A percentile compares a stretch with the other conserved stretches of the same genome.
These are phyloP conservation scores for Penicillium odoratum DNA, from an alignment of 495 filamentous ascomycete species.

Conservation along the genomic window DNA sequence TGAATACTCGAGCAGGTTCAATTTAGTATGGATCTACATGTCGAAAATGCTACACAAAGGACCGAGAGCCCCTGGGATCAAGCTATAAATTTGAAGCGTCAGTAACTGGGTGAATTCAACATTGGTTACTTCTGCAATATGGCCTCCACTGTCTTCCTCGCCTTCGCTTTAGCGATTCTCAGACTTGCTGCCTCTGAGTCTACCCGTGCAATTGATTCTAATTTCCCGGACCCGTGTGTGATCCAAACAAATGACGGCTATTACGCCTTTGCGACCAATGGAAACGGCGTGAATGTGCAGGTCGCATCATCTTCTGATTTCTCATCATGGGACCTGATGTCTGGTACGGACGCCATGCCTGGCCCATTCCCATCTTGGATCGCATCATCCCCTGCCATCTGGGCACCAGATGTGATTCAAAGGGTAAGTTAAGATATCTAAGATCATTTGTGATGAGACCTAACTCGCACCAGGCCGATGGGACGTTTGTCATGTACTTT, in stretches of 20 bases:
- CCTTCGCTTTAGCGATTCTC: slow-evolving; percentile 4
- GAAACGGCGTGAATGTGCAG: slow-evolving; percentile 25
- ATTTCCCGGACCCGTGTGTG: slow-evolving; percentile 37
- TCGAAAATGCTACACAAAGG: neutral
- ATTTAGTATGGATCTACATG: neutral
- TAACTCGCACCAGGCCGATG: slow-evolving; percentile 27
- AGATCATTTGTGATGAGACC: neutral
- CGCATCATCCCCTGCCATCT: slow-evolving; percentile 31
- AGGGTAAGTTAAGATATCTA: slow-evolving; percentile 11
- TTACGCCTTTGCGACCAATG: slow-evolving; percentile 34
- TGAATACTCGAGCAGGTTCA: too few relatives aligned
- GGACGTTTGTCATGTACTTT: slow-evolving; percentile 45
- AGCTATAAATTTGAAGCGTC: neutral
- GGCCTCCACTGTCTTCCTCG: slow-evolving; percentile 1
- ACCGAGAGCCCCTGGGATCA: neutral
- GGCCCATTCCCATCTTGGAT: slow-evolving; percentile 33
- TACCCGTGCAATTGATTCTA: slow-evolving; percentile 23
- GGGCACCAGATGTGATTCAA: slow-evolving; percentile 51
- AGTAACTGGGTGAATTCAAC: neutral
- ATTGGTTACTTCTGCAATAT: neutral
- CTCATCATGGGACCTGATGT: slow-evolving; percentile 26
- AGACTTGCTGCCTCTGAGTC: slow-evolving; percentile 15
- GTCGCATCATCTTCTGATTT: slow-evolving; percentile 30
- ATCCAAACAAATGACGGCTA: slow-evolving; percentile 29
- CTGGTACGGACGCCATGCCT: slow-evolving; percentile 31